A percentile compares a stretch with the other conserved stretches of the same genome.
These are phyloP conservation scores for Eutrema japonicum DNA, from an alignment of 345 rosid species.

Conservation along the genomic window DNA sequence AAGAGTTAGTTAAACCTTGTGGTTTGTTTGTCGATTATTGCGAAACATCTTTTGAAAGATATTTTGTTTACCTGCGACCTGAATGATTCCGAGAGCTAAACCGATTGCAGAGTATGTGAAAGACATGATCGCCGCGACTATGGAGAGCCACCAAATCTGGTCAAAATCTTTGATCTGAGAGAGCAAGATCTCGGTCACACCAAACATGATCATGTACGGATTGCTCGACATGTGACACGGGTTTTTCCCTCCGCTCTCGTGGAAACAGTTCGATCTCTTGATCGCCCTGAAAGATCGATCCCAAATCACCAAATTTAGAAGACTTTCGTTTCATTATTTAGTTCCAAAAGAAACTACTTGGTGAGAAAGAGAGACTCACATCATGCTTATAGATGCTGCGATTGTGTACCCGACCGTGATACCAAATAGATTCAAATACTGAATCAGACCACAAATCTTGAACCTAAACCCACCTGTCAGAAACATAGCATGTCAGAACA, in stretches of 20 bases:
- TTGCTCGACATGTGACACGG: slow-evolving; percentile 71
- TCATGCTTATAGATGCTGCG: slow-evolving; percentile 83
- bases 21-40: background rate
- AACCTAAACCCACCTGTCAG: slow-evolving; percentile 65
- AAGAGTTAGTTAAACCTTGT: background rate
- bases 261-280: slow-evolving; percentile 77
- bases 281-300: slow-evolving; percentile 59
- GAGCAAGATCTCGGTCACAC: slow-evolving; percentile 61
- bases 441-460: slow-evolving; percentile 66
- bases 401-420: slow-evolving; percentile 73
- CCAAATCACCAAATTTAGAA: background rate
- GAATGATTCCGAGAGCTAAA: slow-evolving; percentile 75
- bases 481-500: slow-evolving; percentile 20
- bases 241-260: slow-evolving; percentile 59
- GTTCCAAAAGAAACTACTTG: background rate
- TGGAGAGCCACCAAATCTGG: slow-evolving; percentile 91
- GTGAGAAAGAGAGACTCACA: slow-evolving; percentile 46
- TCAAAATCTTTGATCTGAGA: slow-evolving; percentile 86
- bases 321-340: background rate
- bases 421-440: slow-evolving; percentile 73
- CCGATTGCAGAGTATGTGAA: slow-evolving; percentile 88
- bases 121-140: slow-evolving; percentile 89
- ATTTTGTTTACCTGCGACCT: slow-evolving; percentile 55
- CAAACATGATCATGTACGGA: slow-evolving; percentile 83
- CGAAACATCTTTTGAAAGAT: background rate